Evolutionary conservation across 1,139 yeast genomes (phyloP), one percentile per base, ranked within the genome.

Genomic region (Candida albicans): DNA sequence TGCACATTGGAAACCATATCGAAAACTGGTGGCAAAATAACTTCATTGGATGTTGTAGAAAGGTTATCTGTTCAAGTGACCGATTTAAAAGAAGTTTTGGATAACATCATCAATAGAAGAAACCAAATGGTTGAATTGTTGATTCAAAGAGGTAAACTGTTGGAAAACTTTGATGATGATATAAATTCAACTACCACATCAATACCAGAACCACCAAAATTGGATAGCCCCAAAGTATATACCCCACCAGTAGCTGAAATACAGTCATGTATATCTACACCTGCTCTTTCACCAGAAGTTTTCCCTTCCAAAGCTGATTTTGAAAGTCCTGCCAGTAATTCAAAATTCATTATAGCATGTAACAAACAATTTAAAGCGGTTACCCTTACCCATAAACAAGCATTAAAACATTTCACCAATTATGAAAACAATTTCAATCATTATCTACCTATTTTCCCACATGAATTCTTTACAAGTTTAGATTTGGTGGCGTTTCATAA

Each of bases 1-100:
- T 83, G 89, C 54, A 72, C 73, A 35, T 65, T 82, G 42, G 87
- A 79, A 49, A 51, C 65, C 18, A 62, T 68, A 13, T 55, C 62
- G 18, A 55, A 57, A 36, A 53, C 59, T 15, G 59, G 67, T 7
- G 62, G 65, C 31, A 54, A 69, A 37, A 54, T 62, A 2, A 49
- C 40, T 14, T 55, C 60, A 33, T 57, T 62, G 37, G 72, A 73
- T 26, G 46, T 61, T 40, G 50, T 70, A 1, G 72, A 68, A 42
- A 59, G 53, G 40, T 57, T 72, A 42, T 52, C 63, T n/a, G 37
- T 45, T 13, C 77, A 59, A 24, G 62, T 73, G 33, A 40, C 44
- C 8, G 52, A 49, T 29, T 44, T 52, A 33, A 50, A 41, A 8
- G 32, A 29, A 4, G 44, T 41, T 2, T 40, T 73, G 40, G 48